These are phyloP conservation scores for Prorocentrum cordatum DNA, from an alignment of 169 alveolate species.

Conservation along the genomic window DNA sequence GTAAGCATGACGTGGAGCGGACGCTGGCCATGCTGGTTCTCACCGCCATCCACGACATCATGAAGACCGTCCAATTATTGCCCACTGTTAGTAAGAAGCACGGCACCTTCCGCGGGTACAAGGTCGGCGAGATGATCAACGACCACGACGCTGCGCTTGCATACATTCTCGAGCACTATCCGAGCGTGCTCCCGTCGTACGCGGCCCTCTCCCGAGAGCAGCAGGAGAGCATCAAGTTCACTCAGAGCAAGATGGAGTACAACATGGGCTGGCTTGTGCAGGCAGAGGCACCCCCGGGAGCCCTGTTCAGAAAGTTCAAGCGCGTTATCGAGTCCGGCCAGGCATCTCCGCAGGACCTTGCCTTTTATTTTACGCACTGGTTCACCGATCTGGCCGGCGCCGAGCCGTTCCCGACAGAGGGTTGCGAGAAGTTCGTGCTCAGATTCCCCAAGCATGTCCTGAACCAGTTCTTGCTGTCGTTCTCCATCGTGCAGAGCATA, in stretches of 20 bases:
- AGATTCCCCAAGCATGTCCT: constrained; percentile 12
- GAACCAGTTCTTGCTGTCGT: neutral
- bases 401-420: constrained; percentile 22
- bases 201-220: neutral
- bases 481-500: constrained; percentile 24
- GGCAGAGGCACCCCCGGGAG: constrained; percentile 68
- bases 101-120: constrained; percentile 13
- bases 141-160: constrained; percentile 11
- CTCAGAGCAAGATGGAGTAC: constrained; percentile 70
- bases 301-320: constrained; percentile 33
- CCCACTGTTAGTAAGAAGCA: neutral
- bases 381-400: constrained; percentile 61
- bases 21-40: constrained; percentile 32
- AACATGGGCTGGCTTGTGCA: constrained; percentile 69
- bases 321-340: neutral
- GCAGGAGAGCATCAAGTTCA: constrained; percentile 63
- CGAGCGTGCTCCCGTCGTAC: constrained; percentile 9
- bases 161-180: constrained; percentile 1
- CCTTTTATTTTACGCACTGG: constrained; percentile 57
- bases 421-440: constrained; percentile 53
- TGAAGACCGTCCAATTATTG: neutral
- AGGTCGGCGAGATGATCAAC: constrained; percentile 12
- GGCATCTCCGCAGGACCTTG: constrained; percentile 37
- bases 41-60: constrained; percentile 24
- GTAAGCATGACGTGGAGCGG: constrained; percentile 18